Conservation (phyloP, 2,329 filamentous ascomycete genomes). For the Ceratocystiopsis minuta region DNA sequence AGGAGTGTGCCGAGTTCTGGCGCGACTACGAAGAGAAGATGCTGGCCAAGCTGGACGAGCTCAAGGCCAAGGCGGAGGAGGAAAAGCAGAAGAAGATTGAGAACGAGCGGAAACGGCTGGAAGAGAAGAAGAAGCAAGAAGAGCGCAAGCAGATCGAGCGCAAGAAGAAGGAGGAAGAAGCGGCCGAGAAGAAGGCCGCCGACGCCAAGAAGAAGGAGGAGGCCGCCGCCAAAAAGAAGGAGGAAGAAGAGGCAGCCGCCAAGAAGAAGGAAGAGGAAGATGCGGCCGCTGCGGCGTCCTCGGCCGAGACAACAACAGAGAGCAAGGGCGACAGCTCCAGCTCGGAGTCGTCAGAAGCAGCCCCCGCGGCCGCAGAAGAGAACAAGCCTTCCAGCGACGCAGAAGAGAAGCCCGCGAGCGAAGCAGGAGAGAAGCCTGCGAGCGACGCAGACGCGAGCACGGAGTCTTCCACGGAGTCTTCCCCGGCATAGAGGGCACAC, state of each 20-base stretch:
- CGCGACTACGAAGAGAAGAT: conserved; percentile 7
- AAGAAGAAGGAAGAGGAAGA: neutral
- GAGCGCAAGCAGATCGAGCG: conserved; percentile 1
- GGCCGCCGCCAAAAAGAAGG: neutral
- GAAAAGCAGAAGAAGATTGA: neutral
- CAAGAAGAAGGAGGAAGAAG: conserved; percentile 5
- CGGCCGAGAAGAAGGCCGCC: conserved; percentile 3
- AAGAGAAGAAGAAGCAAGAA: conserved; percentile 5
- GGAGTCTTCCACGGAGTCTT: too few relatives aligned
- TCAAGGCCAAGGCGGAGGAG: conserved; percentile 1
- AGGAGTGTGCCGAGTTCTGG: conserved; percentile 11
- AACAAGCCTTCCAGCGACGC: too few relatives aligned
- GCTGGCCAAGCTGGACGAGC: neutral
- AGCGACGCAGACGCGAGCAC: too few relatives aligned
- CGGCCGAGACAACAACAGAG: neutral
- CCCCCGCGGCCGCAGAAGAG: too few relatives aligned
- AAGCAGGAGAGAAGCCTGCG: too few relatives aligned
- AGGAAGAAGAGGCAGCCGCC: neutral
- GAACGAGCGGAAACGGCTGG: conserved; percentile 2
- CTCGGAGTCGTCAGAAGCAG: too few relatives aligned
- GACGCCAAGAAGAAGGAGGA: neutral
- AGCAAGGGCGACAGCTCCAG: too few relatives aligned
- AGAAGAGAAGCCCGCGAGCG: too few relatives aligned
- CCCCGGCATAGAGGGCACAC: too few relatives aligned
- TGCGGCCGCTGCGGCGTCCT: neutral